Evolutionary conservation across 805 yeast genomes (phyloP).

Genomic region (Saccharomycopsis olivae): DNA sequence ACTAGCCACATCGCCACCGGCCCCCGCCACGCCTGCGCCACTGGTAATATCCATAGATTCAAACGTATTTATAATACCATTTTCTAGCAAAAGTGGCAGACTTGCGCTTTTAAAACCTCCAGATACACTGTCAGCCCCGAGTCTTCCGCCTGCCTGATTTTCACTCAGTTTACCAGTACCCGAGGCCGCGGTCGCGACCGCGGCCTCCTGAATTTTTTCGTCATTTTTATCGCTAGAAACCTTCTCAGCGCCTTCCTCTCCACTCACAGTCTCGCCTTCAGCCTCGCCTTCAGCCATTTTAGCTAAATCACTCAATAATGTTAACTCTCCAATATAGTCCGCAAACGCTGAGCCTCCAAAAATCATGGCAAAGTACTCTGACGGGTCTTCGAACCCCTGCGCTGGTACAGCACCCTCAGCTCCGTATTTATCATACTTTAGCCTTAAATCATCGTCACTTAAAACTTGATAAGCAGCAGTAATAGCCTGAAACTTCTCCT

Average conservation of each 20-base stretch:
- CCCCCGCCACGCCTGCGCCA: too few relatives aligned
- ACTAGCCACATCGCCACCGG: background rate
- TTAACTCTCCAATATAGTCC: slow-evolving; percentile 71
- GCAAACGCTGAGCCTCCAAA: slow-evolving; percentile 77
- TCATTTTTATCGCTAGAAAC: too few relatives aligned
- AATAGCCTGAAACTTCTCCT: slow-evolving; percentile 70
- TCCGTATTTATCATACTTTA: slow-evolving; percentile 76
- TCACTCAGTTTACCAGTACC: background rate
- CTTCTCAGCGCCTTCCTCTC: too few relatives aligned
- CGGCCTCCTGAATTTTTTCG: slow-evolving; percentile 19
- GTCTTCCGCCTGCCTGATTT: too few relatives aligned
- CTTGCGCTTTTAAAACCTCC: background rate
- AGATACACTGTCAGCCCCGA: too few relatives aligned
- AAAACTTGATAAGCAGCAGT: slow-evolving; percentile 69
- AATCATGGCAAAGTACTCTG: slow-evolving; percentile 71
- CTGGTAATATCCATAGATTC: too few relatives aligned
- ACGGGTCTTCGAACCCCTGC: slow-evolving; percentile 73
- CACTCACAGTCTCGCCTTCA: slow-evolving; percentile 38
- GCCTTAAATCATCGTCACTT: slow-evolving; percentile 59
- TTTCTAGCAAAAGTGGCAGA: too few relatives aligned
- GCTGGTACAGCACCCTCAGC: slow-evolving; percentile 63
- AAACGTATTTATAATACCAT: too few relatives aligned
- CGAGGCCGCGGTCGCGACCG: background rate
- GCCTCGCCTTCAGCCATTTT: slow-evolving; percentile 21
- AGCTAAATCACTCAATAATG: slow-evolving; percentile 52